phyloP scores from a whole-genome alignment of 441 rosid genomes.

The Erodium moschatum region DNA sequence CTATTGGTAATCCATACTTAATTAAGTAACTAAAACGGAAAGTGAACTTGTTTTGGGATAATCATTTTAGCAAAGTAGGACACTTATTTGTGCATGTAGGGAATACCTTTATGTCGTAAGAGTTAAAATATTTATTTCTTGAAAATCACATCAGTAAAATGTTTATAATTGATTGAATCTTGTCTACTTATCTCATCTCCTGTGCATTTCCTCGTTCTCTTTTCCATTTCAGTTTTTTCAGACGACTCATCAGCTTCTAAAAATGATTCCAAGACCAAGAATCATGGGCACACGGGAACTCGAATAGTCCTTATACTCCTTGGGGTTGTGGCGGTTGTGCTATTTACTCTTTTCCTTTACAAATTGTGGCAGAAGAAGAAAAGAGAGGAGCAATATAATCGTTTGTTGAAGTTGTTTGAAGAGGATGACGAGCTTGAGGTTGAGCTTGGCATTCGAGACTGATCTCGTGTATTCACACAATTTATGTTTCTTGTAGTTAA shows the following conservation, averaged over 20 bases:
- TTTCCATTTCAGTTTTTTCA: slow-evolving; percentile 38
- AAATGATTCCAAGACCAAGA: slow-evolving; percentile 32
- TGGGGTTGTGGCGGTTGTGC: slow-evolving; percentile 41
- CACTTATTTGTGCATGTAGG: neutral
- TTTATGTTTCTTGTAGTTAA: slow-evolving; percentile 20
- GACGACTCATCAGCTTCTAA: slow-evolving; percentile 41
- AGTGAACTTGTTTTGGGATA: neutral
- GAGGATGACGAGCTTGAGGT: slow-evolving; percentile 97
- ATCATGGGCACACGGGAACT: slow-evolving; percentile 38
- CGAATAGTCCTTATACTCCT: slow-evolving; percentile 40
- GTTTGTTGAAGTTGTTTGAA: slow-evolving; percentile 86
- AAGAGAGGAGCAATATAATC: slow-evolving; percentile 91
- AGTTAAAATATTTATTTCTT: neutral
- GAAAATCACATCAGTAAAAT: neutral
- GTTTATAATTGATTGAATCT: neutral
- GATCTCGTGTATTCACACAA: slow-evolving; percentile 20
- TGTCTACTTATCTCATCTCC: neutral
- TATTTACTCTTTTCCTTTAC: slow-evolving; percentile 55
- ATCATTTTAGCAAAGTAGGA: neutral
- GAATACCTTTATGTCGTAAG: neutral
- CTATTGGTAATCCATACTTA: neutral
- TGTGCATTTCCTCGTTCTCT: neutral
- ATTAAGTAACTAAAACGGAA: neutral
- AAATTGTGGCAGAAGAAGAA: slow-evolving; percentile 94
- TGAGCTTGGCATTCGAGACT: slow-evolving; percentile 90